Base-by-base conservation (phyloP, 345 rosid species). In the Clausena lansium region DNA sequence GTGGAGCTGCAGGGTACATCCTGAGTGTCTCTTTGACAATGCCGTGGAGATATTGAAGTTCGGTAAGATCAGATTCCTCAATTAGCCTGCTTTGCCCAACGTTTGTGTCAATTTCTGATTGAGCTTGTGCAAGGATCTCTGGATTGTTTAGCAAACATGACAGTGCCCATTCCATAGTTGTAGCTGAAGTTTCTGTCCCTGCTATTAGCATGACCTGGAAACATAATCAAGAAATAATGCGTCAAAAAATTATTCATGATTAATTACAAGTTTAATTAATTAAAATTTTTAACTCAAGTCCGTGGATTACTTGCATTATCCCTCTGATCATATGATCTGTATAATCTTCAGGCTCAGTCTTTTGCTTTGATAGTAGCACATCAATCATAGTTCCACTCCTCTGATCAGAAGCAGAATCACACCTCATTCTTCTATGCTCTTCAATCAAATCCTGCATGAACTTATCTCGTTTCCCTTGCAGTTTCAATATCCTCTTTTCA, bases 361-460 rank as follows among this genome's bases (percentile, higher is more conserved):
- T 77, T 81, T 88, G 88, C 68, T 85, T 71, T 1, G 84, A 81
- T 33, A 91, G 61, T 78, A 90, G 75, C 73, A 83, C 90, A n/a
- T 86, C 88, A 22, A 88, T 80, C 88, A 86, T 71, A 2, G 86
- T 87, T 77, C 59, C 79, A 66, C 67, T 80, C 41, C 17, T n/a
- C 15, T 55, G 76, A 24, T 20, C 76, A 32, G 27, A 71, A 45
- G 5, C 38, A 39, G 55, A 58, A 66, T 13, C 27, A 30, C 36
- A 35, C 54, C 66, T 68, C 38, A 27, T 35, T 11, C 60, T 74
- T 73, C 88, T 57, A 14, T 77, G 80, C 50, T 80, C 86, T 47
- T 82, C 89, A 24, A 89, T 71, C 72, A 87, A 60, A 19, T 73
- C 70, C 75, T 89, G 90, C 69, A 85, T 74, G 61, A 87, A 81